Percentiles rank a stretch among this genome's conserved stretches.
These are phyloP conservation scores for Cyanophora paradoxa DNA, from an alignment of 78 protist genomes.

Conservation along the genomic window DNA sequence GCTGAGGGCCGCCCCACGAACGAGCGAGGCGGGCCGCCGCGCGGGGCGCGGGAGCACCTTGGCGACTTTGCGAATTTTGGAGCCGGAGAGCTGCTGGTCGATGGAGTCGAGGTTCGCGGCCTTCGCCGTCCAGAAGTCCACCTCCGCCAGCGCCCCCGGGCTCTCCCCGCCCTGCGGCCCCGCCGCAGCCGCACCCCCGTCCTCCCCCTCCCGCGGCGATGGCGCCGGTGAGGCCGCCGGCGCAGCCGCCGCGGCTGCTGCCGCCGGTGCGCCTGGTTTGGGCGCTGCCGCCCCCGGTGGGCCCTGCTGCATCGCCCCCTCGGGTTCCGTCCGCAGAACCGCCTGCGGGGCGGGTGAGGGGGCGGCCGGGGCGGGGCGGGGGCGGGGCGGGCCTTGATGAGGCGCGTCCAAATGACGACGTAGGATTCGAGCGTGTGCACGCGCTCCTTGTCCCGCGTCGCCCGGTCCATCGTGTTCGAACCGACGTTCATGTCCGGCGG, in stretches of 20 bases:
- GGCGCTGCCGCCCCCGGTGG: background rate
- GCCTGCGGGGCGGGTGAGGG: too few relatives aligned
- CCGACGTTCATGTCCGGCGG: background rate
- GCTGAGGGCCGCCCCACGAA: too few relatives aligned
- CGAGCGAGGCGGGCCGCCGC: too few relatives aligned
- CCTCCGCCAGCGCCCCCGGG: conserved; percentile 59
- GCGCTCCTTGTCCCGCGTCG: background rate
- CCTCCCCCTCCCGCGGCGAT: too few relatives aligned
- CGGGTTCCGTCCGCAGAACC: background rate
- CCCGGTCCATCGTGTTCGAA: background rate
- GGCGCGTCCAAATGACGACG: conserved; percentile 4
- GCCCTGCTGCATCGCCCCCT: background rate
- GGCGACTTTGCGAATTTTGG: background rate
- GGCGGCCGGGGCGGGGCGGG: too few relatives aligned
- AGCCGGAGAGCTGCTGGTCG: background rate
- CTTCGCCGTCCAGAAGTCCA: conserved; percentile 62
- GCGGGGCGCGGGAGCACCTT: too few relatives aligned
- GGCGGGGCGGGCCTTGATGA: too few relatives aligned
- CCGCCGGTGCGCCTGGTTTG: conserved; percentile 5
- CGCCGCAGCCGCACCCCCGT: background rate
- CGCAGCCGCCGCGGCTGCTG: background rate
- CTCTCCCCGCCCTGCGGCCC: background rate
- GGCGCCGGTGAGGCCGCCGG: conserved; percentile 1
- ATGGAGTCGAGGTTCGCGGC: conserved; percentile 19
- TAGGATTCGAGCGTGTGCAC: background rate